Conservation (phyloP, 257 asterid genomes). For the Thymus quinquecostatus region DNA sequence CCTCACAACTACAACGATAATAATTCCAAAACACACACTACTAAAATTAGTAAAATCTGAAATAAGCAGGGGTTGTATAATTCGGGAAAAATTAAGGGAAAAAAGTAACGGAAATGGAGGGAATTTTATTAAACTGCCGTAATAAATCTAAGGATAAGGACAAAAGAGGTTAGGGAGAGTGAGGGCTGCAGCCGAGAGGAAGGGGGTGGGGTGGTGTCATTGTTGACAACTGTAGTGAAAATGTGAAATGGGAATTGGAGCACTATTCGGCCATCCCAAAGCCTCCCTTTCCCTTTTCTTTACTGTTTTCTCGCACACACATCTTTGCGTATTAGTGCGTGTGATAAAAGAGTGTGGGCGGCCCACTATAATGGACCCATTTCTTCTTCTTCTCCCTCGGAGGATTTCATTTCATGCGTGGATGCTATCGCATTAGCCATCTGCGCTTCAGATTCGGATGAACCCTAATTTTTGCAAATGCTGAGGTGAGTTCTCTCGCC, state of each 20-base stretch:
- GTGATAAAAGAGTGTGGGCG: conserved; percentile 28
- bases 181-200: conserved; percentile 30
- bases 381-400: conserved; percentile 14
- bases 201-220: conserved; percentile 12
- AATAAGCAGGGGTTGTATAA: not conserved
- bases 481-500: conserved; percentile 32
- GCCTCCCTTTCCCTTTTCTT: not conserved
- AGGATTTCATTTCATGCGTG: conserved; percentile 12
- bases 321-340: conserved; percentile 33
- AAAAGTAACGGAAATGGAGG: conserved; percentile 33
- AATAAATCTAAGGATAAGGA: conserved; percentile 32
- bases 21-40: not conserved
- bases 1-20: not conserved
- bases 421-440: conserved; percentile 21
- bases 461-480: conserved; percentile 51
- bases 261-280: conserved; percentile 41
- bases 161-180: conserved; percentile 42
- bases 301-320: conserved; percentile 20
- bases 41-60: conserved; percentile 29
- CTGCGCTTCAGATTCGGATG: conserved; percentile 29
- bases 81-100: not conserved
- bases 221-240: conserved; percentile 43
- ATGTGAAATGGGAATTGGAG: conserved; percentile 23
- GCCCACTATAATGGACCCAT: conserved; percentile 22
- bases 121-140: conserved; percentile 24